Conservation (phyloP, 805 yeast genomes). For the Jamesozyma jinghongensis region DNA sequence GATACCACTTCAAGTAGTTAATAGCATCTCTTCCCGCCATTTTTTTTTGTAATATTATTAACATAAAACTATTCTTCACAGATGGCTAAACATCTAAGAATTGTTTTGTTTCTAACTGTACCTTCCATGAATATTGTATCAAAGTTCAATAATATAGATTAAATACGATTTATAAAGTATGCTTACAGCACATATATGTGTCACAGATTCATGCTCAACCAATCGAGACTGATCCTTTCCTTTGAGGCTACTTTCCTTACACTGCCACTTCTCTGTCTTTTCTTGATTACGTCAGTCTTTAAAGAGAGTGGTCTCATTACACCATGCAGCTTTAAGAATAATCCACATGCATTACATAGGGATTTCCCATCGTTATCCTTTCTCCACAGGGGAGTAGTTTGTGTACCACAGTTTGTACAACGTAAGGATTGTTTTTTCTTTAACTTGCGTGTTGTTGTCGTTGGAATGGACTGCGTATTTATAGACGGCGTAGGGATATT, state of each 20-base stretch:
- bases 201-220: slow-evolving; percentile 6
- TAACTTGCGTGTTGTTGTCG: not conserved
- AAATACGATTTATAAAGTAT: no score
- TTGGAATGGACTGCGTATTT: not conserved
- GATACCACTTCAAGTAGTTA: no score
- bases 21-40: no score
- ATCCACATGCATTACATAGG: slow-evolving; percentile 90
- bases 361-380: slow-evolving; percentile 86
- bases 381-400: slow-evolving; percentile 90
- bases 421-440: not conserved
- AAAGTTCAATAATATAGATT: no score
- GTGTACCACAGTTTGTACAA: slow-evolving; percentile 84
- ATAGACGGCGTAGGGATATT: no score
- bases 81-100: no score
- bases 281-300: slow-evolving; percentile 86
- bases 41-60: no score
- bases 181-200: no score
- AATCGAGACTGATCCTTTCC: slow-evolving; percentile 5
- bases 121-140: no score
- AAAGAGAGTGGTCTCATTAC: slow-evolving; percentile 82
- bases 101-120: no score
- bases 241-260: slow-evolving; percentile 4
- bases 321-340: slow-evolving; percentile 84
- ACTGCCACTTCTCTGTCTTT: slow-evolving; percentile 52
- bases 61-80: no score